Evolutionary conservation across 2,329 filamentous ascomycete genomes (phyloP).

Genomic region (Phoma sp.): DNA sequence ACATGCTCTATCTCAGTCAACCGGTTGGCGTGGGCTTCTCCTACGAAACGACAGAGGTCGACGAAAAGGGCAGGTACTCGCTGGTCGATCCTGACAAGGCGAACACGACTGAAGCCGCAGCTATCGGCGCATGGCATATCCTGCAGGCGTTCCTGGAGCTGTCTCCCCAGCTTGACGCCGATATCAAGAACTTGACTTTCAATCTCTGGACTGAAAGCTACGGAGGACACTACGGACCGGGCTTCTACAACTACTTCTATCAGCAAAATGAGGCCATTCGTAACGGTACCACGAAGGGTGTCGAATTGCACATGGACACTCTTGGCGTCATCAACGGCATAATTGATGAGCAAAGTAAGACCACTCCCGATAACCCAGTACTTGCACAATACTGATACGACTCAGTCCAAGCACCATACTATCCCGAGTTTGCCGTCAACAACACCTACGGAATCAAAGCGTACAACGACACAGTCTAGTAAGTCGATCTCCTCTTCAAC

Average conservation of each 20-base stretch:
- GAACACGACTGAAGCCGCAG: slow-evolving; percentile 44
- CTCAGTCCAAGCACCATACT: slow-evolving; percentile 52
- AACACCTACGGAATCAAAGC: slow-evolving; percentile 61
- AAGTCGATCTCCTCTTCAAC: background rate
- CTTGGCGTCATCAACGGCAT: slow-evolving; percentile 63
- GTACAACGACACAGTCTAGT: slow-evolving; percentile 55
- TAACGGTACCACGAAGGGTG: slow-evolving; percentile 55
- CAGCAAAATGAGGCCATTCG: slow-evolving; percentile 60
- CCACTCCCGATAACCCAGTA: background rate
- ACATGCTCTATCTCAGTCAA: slow-evolving; percentile 49
- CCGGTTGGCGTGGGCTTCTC: slow-evolving; percentile 50
- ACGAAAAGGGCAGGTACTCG: slow-evolving; percentile 37
- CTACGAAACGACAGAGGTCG: slow-evolving; percentile 41
- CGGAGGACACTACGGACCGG: slow-evolving; percentile 57
- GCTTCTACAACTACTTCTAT: slow-evolving; percentile 63
- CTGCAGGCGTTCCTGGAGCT: slow-evolving; percentile 45
- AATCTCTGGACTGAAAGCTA: slow-evolving; percentile 55
- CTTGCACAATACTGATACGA: background rate
- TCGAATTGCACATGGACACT: slow-evolving; percentile 60
- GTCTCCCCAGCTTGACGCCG: slow-evolving; percentile 53
- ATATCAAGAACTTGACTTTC: slow-evolving; percentile 60
- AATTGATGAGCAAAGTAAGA: slow-evolving; percentile 52
- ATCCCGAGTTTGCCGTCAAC: slow-evolving; percentile 54
- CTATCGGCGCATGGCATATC: slow-evolving; percentile 45
- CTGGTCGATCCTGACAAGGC: slow-evolving; percentile 37